These are phyloP conservation scores for Lablab purpureus DNA, from an alignment of 306 rosid genomes.

Conservation along the genomic window DNA sequence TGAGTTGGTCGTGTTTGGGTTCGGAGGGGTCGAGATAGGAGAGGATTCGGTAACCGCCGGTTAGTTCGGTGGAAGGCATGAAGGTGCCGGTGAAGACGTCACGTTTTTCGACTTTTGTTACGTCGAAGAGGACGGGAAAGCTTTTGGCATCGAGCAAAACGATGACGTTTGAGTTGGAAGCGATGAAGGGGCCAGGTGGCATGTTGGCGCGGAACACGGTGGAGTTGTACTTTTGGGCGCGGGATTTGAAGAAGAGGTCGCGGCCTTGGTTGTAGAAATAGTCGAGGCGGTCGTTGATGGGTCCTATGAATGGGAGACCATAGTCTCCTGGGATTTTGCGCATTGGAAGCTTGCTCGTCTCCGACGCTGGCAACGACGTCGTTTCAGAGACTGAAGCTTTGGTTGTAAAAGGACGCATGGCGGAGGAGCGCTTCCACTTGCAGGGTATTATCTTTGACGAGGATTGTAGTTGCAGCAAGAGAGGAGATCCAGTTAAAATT, in stretches of 20 bases:
- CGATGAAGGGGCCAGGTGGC: slow-evolving; percentile 87
- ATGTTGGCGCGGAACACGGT: slow-evolving; percentile 85
- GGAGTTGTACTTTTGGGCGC: slow-evolving; percentile 65
- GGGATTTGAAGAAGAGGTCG: slow-evolving; percentile 67
- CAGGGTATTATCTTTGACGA: neutral
- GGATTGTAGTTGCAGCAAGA: slow-evolving; percentile 52
- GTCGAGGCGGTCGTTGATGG: slow-evolving; percentile 72
- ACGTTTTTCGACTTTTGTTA: slow-evolving; percentile 73
- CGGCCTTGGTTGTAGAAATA: slow-evolving; percentile 85
- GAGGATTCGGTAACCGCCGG: slow-evolving; percentile 88
- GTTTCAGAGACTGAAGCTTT: slow-evolving; percentile 55
- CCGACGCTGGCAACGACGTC: slow-evolving; percentile 32
- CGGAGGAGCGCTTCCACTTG: neutral
- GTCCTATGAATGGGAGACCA: slow-evolving; percentile 77
- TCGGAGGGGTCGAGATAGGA: slow-evolving; percentile 95
- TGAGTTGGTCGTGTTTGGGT: slow-evolving; percentile 71
- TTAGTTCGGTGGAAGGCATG: slow-evolving; percentile 83
- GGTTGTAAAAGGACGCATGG: slow-evolving; percentile 28
- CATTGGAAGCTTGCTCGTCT: slow-evolving; percentile 53
- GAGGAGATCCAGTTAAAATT: slow-evolving; percentile 31
- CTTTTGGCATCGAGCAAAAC: slow-evolving; percentile 83
- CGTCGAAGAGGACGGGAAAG: slow-evolving; percentile 83
- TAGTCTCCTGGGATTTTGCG: slow-evolving; percentile 76
- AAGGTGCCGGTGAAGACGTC: slow-evolving; percentile 86
- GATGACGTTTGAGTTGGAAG: slow-evolving; percentile 67